phyloP scores from a whole-genome alignment of 2,329 filamentous ascomycete genomes.

The Colletotrichum gloeosporioides region DNA sequence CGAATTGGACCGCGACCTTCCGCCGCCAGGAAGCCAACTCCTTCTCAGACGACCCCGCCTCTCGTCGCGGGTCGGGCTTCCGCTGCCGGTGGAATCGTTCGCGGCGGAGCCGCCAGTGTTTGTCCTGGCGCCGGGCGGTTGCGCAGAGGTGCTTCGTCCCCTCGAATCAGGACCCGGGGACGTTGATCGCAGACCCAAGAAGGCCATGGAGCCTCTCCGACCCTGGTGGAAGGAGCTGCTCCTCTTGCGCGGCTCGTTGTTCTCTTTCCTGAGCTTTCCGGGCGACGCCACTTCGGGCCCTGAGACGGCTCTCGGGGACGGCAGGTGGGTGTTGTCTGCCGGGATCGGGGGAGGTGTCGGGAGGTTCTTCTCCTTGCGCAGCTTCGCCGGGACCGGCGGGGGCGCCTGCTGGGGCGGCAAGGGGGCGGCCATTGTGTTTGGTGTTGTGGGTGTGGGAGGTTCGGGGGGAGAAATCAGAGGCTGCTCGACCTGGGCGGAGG shows the following conservation, averaged over 20 bases:
- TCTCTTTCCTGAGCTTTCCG: conserved; percentile 37
- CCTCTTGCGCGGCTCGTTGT: conserved; percentile 31
- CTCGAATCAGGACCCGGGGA: conserved; percentile 43
- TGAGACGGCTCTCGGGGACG: conserved; percentile 1
- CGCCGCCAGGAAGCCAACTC: conserved; percentile 58
- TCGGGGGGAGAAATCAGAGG: not conserved
- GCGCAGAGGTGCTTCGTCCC: conserved; percentile 54
- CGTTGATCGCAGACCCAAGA: conserved; percentile 28
- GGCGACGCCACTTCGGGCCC: not conserved
- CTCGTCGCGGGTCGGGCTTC: conserved; percentile 45
- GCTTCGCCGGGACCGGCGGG: conserved; percentile 10
- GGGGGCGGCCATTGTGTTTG: conserved; percentile 8
- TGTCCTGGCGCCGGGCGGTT: conserved; percentile 35
- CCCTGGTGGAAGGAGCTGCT: conserved; percentile 37
- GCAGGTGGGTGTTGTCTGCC: not conserved
- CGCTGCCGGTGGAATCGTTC: conserved; percentile 39
- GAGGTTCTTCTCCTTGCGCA: conserved; percentile 14
- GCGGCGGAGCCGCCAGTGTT: conserved; percentile 30
- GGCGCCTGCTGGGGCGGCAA: conserved; percentile 12
- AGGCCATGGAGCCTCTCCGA: conserved; percentile 24
- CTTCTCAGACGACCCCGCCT: conserved; percentile 50
- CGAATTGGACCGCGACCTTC: conserved; percentile 57
- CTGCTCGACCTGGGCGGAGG: not conserved
- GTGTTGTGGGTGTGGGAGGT: conserved; percentile 1
- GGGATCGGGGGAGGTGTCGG: not conserved